phyloP scores from a whole-genome alignment of 2,329 filamentous ascomycete species.

The Sporothrix dimorphospora region DNA sequence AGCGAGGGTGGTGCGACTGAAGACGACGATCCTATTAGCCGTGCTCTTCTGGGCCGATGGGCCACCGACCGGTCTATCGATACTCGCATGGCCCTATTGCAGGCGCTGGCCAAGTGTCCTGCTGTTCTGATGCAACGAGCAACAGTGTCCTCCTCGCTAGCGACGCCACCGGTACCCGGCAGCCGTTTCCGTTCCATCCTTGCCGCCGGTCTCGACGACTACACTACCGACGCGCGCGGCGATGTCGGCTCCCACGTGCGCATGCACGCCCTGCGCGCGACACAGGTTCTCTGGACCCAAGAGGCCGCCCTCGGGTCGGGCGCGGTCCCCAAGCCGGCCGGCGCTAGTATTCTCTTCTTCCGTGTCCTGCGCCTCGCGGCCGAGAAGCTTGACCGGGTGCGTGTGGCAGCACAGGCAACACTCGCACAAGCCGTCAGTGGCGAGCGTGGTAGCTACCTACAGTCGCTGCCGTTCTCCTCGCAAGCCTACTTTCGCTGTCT shows the following conservation, averaged over 20 bases:
- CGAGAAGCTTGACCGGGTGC: slow-evolving; percentile 89
- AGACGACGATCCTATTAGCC: slow-evolving; percentile 36
- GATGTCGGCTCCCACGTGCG: slow-evolving; percentile 89
- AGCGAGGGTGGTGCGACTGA: not conserved
- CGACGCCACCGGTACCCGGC: slow-evolving; percentile 39
- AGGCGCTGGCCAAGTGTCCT: slow-evolving; percentile 54
- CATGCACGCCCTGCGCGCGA: slow-evolving; percentile 76
- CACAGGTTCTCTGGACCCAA: slow-evolving; percentile 62
- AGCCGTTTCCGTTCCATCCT: slow-evolving; percentile 52
- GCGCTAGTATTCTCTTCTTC: slow-evolving; percentile 49
- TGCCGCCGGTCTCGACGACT: slow-evolving; percentile 74
- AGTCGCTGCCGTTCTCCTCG: slow-evolving; percentile 58
- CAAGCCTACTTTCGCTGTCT: slow-evolving; percentile 61
- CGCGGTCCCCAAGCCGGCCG: slow-evolving; percentile 33
- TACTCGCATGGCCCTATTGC: slow-evolving; percentile 58
- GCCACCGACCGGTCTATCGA: slow-evolving; percentile 53
- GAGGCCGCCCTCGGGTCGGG: not conserved
- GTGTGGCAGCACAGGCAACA: slow-evolving; percentile 65
- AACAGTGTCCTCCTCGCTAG: not conserved
- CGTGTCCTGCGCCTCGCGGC: slow-evolving; percentile 69
- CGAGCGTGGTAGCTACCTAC: slow-evolving; percentile 38
- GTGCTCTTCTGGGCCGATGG: slow-evolving; percentile 59
- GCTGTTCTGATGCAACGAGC: slow-evolving; percentile 41
- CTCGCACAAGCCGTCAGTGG: slow-evolving; percentile 46
- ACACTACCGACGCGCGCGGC: slow-evolving; percentile 85